phyloP scores from a whole-genome alignment of 345 rosid genomes.

The Tarenaya hassleriana region DNA sequence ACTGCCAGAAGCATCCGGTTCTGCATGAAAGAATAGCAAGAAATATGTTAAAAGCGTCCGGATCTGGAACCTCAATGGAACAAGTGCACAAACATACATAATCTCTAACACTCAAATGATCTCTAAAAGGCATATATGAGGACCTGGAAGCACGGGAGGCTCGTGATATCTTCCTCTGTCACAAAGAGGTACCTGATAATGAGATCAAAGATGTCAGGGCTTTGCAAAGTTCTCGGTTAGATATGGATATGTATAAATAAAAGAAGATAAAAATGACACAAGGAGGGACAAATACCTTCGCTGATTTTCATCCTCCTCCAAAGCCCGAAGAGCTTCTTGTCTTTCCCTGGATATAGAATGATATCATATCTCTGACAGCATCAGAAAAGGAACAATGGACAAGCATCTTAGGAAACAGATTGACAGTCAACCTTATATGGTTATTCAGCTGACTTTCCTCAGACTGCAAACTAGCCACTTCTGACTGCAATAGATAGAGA shows the following conservation, averaged over 20 bases:
- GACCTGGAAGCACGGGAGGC: constrained; percentile 61
- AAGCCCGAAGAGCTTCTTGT: constrained; percentile 42
- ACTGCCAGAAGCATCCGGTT: constrained; percentile 53
- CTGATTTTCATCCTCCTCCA: constrained; percentile 43
- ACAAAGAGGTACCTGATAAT: constrained; percentile 50
- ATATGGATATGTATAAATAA: neutral
- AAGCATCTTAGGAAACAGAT: too few relatives aligned
- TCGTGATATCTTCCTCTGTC: constrained; percentile 51
- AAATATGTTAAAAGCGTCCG: neutral
- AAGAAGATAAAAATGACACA: constrained; percentile 3
- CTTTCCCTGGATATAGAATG: constrained; percentile 43
- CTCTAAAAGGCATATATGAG: constrained; percentile 19
- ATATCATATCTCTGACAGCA: constrained; percentile 16
- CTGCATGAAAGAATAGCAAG: constrained; percentile 31
- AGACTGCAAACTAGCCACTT: too few relatives aligned
- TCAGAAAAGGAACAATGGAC: constrained; percentile 3
- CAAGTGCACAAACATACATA: too few relatives aligned
- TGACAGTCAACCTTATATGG: too few relatives aligned
- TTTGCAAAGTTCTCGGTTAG: neutral
- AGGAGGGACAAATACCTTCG: constrained; percentile 35
- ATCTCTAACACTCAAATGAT: neutral
- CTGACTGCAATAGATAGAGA: constrained; percentile 17
- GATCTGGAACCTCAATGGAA: too few relatives aligned
- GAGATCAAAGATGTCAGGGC: constrained; percentile 13
- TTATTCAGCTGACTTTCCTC: too few relatives aligned